Evolutionary conservation across 257 asterid species (phyloP).

Genomic region (Nicotiana undulata): DNA sequence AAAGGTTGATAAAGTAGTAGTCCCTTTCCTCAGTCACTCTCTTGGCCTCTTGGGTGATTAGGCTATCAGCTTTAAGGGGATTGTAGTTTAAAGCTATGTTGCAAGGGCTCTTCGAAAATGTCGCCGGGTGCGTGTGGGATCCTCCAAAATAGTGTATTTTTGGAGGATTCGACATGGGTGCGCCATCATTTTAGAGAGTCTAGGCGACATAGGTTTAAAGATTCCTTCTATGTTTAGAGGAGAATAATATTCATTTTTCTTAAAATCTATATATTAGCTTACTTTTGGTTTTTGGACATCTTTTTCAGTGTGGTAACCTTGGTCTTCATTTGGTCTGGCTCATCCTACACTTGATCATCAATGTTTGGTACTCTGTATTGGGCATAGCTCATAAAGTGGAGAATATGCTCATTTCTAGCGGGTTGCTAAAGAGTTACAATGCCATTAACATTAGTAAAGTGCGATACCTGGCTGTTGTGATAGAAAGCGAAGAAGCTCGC

Average conservation of each 20-base stretch:
- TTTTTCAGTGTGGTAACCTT: constrained; percentile 39
- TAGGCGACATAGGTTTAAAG: neutral
- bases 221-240: neutral
- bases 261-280: neutral
- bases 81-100: neutral
- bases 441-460: constrained; percentile 58
- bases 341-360: constrained; percentile 56
- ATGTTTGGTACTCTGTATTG: constrained; percentile 51
- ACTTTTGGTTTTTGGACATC: constrained; percentile 12
- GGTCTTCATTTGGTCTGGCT: constrained; percentile 52
- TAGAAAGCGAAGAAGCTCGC: constrained; percentile 84
- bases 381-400: constrained; percentile 42
- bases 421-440: constrained; percentile 43
- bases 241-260: neutral
- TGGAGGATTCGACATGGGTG: no score
- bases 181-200: no score
- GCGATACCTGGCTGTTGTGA: constrained; percentile 71
- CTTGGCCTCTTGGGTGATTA: neutral
- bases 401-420: constrained; percentile 66
- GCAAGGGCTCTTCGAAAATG: no score
- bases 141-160: no score
- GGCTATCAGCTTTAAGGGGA: neutral
- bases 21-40: neutral
- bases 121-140: no score
- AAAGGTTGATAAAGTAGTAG: neutral